Evolutionary conservation across 116 monocot genomes (phyloP).

Genomic region (Phalaenopsis hybrid): DNA sequence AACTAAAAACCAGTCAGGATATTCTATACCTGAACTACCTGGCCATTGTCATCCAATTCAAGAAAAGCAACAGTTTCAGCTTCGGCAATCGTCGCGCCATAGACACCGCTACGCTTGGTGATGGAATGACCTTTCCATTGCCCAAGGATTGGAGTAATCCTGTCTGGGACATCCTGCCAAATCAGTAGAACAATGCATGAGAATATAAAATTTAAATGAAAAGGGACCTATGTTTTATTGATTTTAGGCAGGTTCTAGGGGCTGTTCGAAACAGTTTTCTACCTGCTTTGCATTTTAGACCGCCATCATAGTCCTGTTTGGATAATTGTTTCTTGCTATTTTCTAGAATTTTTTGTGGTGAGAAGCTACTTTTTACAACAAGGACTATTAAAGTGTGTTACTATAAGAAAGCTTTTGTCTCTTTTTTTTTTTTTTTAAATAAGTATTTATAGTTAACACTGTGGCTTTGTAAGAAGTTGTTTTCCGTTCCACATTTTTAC

Average conservation of each 20-base stretch:
- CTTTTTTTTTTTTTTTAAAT: too few species aligned
- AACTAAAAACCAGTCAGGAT: neutral
- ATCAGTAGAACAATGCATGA: neutral
- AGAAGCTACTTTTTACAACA: too few species aligned
- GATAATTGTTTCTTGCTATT: too few species aligned
- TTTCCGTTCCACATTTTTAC: too few species aligned
- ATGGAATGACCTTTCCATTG: slow-evolving; percentile 82
- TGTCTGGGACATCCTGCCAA: slow-evolving; percentile 32
- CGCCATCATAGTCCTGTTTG: too few species aligned
- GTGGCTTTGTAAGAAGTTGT: too few species aligned
- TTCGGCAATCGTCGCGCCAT: slow-evolving; percentile 76
- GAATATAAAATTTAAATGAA: neutral
- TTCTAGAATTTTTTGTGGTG: too few species aligned
- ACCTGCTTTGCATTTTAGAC: too few species aligned
- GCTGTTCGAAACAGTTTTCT: neutral
- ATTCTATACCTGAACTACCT: slow-evolving; percentile 55
- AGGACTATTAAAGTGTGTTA: too few species aligned
- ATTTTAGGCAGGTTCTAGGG: neutral
- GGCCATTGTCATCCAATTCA: slow-evolving; percentile 52
- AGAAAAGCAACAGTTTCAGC: slow-evolving; percentile 60
- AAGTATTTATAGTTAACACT: too few species aligned
- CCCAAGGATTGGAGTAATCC: slow-evolving; percentile 57
- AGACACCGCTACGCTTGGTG: slow-evolving; percentile 86
- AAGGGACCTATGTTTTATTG: too few species aligned
- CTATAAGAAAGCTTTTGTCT: too few species aligned